A percentile compares a stretch with the other conserved stretches of the same genome.
phyloP scores from a whole-genome alignment of 2,329 filamentous ascomycete species.

The Colletotrichum tabaci region DNA sequence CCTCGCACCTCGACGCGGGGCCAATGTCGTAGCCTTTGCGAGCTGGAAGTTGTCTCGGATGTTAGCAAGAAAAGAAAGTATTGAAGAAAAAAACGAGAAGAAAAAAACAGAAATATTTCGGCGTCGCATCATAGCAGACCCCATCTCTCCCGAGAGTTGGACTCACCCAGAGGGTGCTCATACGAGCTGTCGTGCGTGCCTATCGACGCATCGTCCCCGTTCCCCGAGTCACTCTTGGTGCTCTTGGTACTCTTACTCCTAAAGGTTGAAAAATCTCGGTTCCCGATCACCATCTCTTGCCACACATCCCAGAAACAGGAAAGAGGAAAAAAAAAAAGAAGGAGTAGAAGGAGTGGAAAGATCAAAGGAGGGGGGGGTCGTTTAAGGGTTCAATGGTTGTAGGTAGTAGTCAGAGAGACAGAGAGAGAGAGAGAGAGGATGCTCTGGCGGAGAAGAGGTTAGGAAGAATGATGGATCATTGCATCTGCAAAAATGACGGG shows the following conservation, averaged over 20 bases:
- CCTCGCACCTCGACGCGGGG: conserved; percentile 35
- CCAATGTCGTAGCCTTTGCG: conserved; percentile 41
- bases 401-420: too few species aligned
- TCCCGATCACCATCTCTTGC: conserved; percentile 43
- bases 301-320: conserved; percentile 39
- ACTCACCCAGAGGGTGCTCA: conserved; percentile 42
- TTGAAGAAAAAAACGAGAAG: neutral
- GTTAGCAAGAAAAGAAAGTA: conserved; percentile 20
- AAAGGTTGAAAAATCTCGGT: conserved; percentile 39
- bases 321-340: conserved; percentile 17
- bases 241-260: conserved; percentile 43
- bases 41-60: conserved; percentile 22
- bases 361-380: conserved; percentile 9
- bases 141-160: neutral
- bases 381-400: conserved; percentile 22
- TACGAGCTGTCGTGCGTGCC: conserved; percentile 41
- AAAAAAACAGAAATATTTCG: neutral
- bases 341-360: conserved; percentile 2
- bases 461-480: conserved; percentile 33
- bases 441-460: conserved; percentile 34
- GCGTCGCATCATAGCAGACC: too few species aligned
- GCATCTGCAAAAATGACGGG: conserved; percentile 10
- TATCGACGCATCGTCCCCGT: conserved; percentile 42
- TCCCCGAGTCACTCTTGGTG: conserved; percentile 42
- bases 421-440: neutral